These are phyloP conservation scores for Ophiostoma fasciatum DNA, from an alignment of 2,329 filamentous ascomycete genomes.

Conservation along the genomic window DNA sequence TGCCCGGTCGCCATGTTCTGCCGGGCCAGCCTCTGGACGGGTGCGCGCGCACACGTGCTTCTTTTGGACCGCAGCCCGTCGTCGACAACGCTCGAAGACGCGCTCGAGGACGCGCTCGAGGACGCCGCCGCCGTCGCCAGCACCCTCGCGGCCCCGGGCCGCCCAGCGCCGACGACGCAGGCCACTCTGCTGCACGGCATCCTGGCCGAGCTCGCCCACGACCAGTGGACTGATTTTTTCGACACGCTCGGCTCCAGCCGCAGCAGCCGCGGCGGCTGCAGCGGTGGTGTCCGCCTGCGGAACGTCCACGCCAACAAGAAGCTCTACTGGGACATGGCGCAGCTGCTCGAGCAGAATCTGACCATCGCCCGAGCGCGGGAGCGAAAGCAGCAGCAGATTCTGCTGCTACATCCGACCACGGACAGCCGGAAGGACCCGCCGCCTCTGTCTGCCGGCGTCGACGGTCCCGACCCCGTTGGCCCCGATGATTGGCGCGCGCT, in stretches of 20 bases:
- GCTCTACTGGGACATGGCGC: constrained; percentile 18
- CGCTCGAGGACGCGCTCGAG: constrained; percentile 13
- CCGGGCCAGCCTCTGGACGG: constrained; percentile 21
- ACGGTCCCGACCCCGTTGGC: too few relatives aligned
- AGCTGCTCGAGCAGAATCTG: constrained; percentile 22
- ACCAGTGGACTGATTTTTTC: constrained; percentile 24
- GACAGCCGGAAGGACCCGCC: too few relatives aligned
- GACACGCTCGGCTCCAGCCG: constrained; percentile 14
- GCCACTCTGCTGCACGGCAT: constrained; percentile 6
- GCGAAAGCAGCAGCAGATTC: background rate
- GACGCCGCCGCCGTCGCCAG: background rate
- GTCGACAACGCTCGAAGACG: constrained; percentile 14
- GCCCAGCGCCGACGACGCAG: background rate
- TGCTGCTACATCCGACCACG: too few relatives aligned
- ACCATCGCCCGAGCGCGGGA: constrained; percentile 1
- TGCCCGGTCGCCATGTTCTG: constrained; percentile 14
- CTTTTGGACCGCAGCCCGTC: constrained; percentile 16
- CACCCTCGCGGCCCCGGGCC: too few relatives aligned
- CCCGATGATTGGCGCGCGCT: constrained; percentile 19
- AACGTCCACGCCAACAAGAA: constrained; percentile 1
- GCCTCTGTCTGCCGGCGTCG: too few relatives aligned
- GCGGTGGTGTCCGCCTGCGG: too few relatives aligned
- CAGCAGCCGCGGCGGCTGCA: too few relatives aligned
- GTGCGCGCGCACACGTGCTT: constrained; percentile 17
- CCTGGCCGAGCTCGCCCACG: constrained; percentile 14